Evolutionary conservation across 345 rosid species (phyloP), one percentile per base, ranked within the genome.

Genomic region (Raphanus sativus): DNA sequence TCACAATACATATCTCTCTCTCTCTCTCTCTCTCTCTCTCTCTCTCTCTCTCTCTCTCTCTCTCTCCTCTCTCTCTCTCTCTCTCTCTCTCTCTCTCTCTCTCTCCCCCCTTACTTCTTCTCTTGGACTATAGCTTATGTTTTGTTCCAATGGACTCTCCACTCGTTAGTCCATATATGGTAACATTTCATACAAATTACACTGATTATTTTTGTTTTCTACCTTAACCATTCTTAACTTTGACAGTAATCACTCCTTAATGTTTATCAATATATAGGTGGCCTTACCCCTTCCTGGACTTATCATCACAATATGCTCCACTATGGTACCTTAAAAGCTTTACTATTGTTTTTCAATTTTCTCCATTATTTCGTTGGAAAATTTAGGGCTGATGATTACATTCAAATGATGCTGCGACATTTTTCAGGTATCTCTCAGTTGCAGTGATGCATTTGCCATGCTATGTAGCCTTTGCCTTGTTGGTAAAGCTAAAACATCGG

Each of bases 201-300:
- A 36, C 56, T 34, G 10, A 17, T 28, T 21, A 21, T 21, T 21
- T 21, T 21, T 21, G 0, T 1, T 42, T 12, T 3, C 58, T 16
- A 50, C 9, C 29, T 24, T 45, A 67, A 78, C 6, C 40, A 42
- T 65, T 69, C 16, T 54, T 64, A 64, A 56, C 17, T 45, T 70
- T 36, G 58, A 52, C 8, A 26, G 8, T 71, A 42, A 55, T 42
- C 12, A 67, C 21, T 76, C n/a, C 2, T 61, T 69, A 25, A 24
- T 55, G 16, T 30, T 61, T 55, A 26, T 55, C 62, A 74, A 83
- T 86, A 32, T 32, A 5, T 34, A 92, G 99, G 99, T 96, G 98
- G 98, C 98, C 98, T 16, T 96, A 93, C 74, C 98, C 98, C 58
- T 96, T 96, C 75, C 89, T 96, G 21, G 99, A 96, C 83, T 65